Evolutionary conservation across 305 asterid genomes (phyloP).

Genomic region (Ruellia speciosa): DNA sequence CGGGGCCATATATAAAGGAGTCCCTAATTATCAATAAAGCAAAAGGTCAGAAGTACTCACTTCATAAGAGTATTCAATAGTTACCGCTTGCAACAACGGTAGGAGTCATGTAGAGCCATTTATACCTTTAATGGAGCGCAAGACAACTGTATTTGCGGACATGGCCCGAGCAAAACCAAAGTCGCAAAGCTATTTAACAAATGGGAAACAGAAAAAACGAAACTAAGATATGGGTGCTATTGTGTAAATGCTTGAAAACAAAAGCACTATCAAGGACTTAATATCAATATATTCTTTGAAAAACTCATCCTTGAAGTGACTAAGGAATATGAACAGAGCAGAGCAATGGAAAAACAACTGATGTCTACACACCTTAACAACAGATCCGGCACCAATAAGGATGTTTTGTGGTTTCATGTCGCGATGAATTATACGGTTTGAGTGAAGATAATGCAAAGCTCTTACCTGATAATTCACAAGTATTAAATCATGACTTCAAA

Average conservation of each 20-base stretch:
- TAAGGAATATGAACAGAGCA: conserved; percentile 9
- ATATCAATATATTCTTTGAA: conserved; percentile 6
- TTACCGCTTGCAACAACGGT: conserved; percentile 12
- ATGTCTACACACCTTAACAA: conserved; percentile 59
- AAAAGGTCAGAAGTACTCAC: conserved; percentile 22
- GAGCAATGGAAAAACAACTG: conserved; percentile 7
- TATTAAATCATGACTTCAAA: conserved; percentile 1
- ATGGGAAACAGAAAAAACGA: conserved; percentile 22
- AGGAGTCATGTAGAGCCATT: conserved; percentile 19
- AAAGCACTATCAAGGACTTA: background rate
- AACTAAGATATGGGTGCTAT: conserved; percentile 8
- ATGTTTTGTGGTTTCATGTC: conserved; percentile 99
- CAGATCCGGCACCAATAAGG: conserved; percentile 88
- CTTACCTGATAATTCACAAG: conserved; percentile 47
- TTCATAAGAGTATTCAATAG: conserved; percentile 22
- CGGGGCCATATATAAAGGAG: conserved; percentile 99
- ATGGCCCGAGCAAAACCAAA: conserved; percentile 99
- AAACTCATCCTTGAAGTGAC: conserved; percentile 7
- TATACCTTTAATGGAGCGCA: conserved; percentile 94
- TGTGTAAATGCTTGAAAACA: conserved; percentile 3
- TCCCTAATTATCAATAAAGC: conserved; percentile 45
- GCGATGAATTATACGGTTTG: conserved; percentile 95
- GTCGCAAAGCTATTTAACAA: conserved; percentile 74
- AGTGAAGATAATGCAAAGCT: conserved; percentile 92
- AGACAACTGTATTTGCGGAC: conserved; percentile 96